Evolutionary conservation across 345 rosid genomes (phyloP), one percentile per base, ranked within the genome.

Genomic region (Iberis pinnata): DNA sequence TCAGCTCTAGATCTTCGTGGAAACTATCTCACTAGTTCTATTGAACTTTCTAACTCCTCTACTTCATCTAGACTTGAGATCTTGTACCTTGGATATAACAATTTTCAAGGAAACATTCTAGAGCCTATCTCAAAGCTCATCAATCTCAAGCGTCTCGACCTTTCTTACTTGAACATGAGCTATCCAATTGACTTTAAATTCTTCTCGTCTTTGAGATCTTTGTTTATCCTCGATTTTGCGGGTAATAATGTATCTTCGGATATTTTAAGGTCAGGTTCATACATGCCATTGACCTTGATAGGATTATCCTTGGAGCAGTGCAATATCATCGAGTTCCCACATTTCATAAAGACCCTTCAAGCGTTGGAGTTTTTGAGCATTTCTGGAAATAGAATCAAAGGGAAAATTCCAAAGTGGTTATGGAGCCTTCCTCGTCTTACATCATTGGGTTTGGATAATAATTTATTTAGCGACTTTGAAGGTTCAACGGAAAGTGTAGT

Each of bases 381-480:
- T 5, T 43, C 67, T 29, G n/a, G 7, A 45, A 62, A 52, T 35
- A 26, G 8, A 36, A 62, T 62, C 53, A 18, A 25, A 42, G 67
- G 67, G 12, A 61, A 61, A 33, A 18, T 62, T 8, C 67, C 67
- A 43, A 46, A 62, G 58, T 50, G 66, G 66, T 16, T 61, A 3
- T 61, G 66, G 66, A 61, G 42, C 10, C 58, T 61, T 13, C 59
- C 53, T 43, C 43, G 6, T 43, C 19, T 62, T 2, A 52, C 9
- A 16, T 18, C 31, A 16, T 50, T 6, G 33, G 31, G 26, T 50
- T 49, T 60, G 11, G 25, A 18, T 1, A 60, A 49, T 33, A 60
- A 60, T 16, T 32, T 32, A 14, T 51, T 61, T 5, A 51, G 41
- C 13, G 58, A 58, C 16, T 61, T 61, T 10, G 43, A 61, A 51